phyloP scores from a whole-genome alignment of 1,284 basidiomycete species.

The Vanrija pseudolonga region DNA sequence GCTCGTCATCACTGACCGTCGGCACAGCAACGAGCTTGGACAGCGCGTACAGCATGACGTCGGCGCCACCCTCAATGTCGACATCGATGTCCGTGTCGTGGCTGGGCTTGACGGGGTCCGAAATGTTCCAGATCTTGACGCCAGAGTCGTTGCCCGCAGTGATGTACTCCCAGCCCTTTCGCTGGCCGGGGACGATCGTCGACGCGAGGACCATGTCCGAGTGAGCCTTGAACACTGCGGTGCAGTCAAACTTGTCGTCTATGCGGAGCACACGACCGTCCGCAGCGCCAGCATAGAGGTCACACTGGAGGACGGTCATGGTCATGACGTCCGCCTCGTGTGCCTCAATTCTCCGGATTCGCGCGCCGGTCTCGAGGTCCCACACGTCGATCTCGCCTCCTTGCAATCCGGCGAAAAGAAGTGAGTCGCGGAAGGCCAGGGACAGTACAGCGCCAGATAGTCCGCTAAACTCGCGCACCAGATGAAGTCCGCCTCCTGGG shows the following conservation, averaged over 20 bases:
- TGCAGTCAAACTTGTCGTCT: slow-evolving; percentile 77
- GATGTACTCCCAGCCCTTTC: slow-evolving; percentile 46
- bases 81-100: slow-evolving; percentile 18
- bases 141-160: slow-evolving; percentile 81
- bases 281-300: slow-evolving; percentile 77
- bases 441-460: slow-evolving; percentile 62
- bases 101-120: neutral
- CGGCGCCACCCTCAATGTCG: slow-evolving; percentile 42
- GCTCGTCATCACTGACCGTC: slow-evolving; percentile 70
- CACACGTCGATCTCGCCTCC: slow-evolving; percentile 88
- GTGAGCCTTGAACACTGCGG: slow-evolving; percentile 74
- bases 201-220: slow-evolving; percentile 76
- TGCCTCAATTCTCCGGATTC: slow-evolving; percentile 79
- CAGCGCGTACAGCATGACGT: slow-evolving; percentile 60
- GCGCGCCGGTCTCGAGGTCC: slow-evolving; percentile 82
- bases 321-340: slow-evolving; percentile 81
- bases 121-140: slow-evolving; percentile 60
- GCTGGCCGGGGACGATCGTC: slow-evolving; percentile 49
- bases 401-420: slow-evolving; percentile 88
- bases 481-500: slow-evolving; percentile 34
- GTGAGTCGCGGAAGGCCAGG: slow-evolving; percentile 68
- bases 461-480: slow-evolving; percentile 28
- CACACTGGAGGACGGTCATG: slow-evolving; percentile 67
- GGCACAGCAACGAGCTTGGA: slow-evolving; percentile 82
- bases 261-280: slow-evolving; percentile 79